Conservation (phyloP, 495 filamentous ascomycete species). For the Hyphodiscus hymeniophilus region DNA sequence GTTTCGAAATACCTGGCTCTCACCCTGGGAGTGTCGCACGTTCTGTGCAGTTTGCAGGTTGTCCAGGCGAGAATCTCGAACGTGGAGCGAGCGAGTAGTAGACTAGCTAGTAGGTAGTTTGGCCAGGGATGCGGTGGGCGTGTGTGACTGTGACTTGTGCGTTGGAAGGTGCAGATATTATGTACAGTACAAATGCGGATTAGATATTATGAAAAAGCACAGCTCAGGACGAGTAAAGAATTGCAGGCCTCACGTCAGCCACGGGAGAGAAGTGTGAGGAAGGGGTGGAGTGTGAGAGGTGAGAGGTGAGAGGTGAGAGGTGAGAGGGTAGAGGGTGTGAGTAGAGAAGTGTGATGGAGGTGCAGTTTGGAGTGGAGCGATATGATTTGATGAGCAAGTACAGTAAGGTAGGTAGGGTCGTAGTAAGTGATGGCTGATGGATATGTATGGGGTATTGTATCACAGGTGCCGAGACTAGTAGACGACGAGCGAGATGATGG, state of each 20-base stretch:
- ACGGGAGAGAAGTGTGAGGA: not conserved
- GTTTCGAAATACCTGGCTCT: conserved; percentile 16
- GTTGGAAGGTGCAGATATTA: conserved; percentile 8
- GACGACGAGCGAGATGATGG: too few relatives aligned
- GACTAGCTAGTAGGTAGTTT: not conserved
- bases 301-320: not conserved
- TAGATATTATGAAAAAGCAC: conserved; percentile 12
- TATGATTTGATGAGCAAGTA: not conserved
- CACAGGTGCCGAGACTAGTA: too few relatives aligned
- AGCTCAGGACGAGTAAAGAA: not conserved
- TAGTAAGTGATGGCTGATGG: too few relatives aligned
- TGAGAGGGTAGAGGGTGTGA: not conserved
- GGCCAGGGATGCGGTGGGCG: conserved; percentile 1
- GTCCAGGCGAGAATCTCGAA: conserved; percentile 22
- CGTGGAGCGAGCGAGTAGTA: conserved; percentile 9
- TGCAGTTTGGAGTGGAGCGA: not conserved
- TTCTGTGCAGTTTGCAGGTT: conserved; percentile 7
- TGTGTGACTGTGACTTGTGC: not conserved
- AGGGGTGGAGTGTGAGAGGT: not conserved
- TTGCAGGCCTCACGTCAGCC: conserved; percentile 16
- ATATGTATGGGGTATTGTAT: too few relatives aligned
- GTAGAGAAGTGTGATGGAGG: not conserved
- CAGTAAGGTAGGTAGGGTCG: too few relatives aligned
- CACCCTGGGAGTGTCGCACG: conserved; percentile 22
- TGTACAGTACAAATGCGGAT: conserved; percentile 10